These are phyloP conservation scores for Huntiella omanensis DNA, from an alignment of 2,329 filamentous ascomycete species.

Conservation along the genomic window DNA sequence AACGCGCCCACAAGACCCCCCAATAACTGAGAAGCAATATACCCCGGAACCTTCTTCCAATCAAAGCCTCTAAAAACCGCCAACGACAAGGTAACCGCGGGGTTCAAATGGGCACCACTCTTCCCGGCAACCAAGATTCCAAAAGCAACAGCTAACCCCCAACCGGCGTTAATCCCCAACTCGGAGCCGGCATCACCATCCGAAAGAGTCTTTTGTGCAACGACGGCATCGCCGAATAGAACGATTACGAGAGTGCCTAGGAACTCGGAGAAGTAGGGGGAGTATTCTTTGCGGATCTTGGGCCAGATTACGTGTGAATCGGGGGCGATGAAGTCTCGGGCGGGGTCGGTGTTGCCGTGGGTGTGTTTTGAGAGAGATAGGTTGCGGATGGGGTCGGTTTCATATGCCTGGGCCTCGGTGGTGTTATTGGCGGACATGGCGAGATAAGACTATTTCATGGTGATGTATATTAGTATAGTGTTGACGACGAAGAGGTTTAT, in stretches of 20 bases:
- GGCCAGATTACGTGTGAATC: constrained; percentile 25
- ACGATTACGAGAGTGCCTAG: constrained; percentile 49
- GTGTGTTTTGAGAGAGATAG: neutral
- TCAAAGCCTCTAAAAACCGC: constrained; percentile 50
- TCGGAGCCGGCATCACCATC: constrained; percentile 27
- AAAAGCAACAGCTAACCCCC: constrained; percentile 46
- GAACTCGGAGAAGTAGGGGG: constrained; percentile 48
- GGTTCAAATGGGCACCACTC: constrained; percentile 49
- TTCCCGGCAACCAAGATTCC: constrained; percentile 48
- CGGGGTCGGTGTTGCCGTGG: constrained; percentile 2
- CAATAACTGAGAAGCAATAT: constrained; percentile 44
- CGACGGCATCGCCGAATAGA: constrained; percentile 51
- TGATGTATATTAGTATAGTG: no score
- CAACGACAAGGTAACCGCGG: constrained; percentile 51
- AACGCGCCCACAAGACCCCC: constrained; percentile 45
- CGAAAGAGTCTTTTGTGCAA: constrained; percentile 49
- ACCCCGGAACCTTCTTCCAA: constrained; percentile 52
- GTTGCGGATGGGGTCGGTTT: neutral
- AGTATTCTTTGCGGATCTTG: constrained; percentile 28
- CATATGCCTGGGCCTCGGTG: neutral
- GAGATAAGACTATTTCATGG: no score
- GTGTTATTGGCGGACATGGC: constrained; percentile 4
- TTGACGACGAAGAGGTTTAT: no score
- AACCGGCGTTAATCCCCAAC: constrained; percentile 30
- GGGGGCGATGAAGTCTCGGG: neutral